Evolutionary conservation across 176 grass and related monocot species (phyloP), one percentile per base, ranked within the genome.

Genomic region (Carex cristatella): DNA sequence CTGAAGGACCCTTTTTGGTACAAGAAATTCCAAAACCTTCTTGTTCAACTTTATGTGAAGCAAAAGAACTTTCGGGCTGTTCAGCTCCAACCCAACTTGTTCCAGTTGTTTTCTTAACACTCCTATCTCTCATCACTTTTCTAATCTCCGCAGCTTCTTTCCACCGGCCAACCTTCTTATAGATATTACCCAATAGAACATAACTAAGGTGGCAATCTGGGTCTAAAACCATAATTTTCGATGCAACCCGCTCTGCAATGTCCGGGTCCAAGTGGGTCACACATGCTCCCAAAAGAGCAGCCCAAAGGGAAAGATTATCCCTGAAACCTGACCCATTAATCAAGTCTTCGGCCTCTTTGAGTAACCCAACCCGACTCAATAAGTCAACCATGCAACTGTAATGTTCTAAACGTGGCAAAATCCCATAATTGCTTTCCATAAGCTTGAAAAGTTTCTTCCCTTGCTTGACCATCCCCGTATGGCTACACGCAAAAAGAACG

Each of bases 341-440:
- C 86, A 97, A 80, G 83, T 91, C 85, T 85, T 97, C 94, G 2
- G 94, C 92, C 85, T 97, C 94, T 84, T 93, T 86, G 3, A 94
- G 86, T 85, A 91, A 87, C 31, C 94, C 89, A 73, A 90, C 90
- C 70, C 92, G 89, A 61, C 95, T 90, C 18, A 98, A 88, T 87
- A 97, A 93, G 69, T 94, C 92, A 79, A 97, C 92, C 83, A 97
- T 94, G 80, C 95, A 97, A 85, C 85, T 97, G 40, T 91, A 90
- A 70, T 97, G 95, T 80, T 97, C 94, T 44, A 93, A 78, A 75
- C 91, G 90, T 79, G 94, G 84, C 31, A 48, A 33, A 32, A 93
- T 93, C 4, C 59, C 79, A 37, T 94, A 91, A 40, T 87, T 85
- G 15, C 83, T 87, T 61, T 69, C 79, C 92, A 97, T 90, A 42